These are phyloP conservation scores for Quercus phellos DNA, from an alignment of 331 rosid species.

Conservation along the genomic window DNA sequence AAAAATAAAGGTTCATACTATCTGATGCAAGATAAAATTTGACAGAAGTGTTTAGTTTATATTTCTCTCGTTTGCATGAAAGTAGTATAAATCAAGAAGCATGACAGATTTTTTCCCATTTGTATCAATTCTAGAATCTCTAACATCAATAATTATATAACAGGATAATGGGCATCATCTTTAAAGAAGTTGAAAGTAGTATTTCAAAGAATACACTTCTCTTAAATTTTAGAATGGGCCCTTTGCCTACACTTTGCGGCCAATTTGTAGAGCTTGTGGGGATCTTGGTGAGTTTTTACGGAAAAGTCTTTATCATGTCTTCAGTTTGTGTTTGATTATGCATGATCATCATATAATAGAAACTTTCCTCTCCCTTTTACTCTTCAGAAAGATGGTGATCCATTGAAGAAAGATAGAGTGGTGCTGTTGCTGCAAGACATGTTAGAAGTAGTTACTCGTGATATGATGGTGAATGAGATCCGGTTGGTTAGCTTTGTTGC, in stretches of 20 bases:
- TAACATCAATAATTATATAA: slow-evolving; percentile 36
- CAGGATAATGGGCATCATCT: slow-evolving; percentile 83
- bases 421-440: slow-evolving; percentile 90
- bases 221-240: slow-evolving; percentile 69
- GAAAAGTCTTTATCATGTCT: slow-evolving; percentile 19
- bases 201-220: slow-evolving; percentile 77
- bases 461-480: slow-evolving; percentile 90
- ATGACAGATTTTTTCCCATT: not conserved
- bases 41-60: not conserved
- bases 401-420: slow-evolving; percentile 56
- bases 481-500: slow-evolving; percentile 48
- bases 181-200: slow-evolving; percentile 84
- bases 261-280: slow-evolving; percentile 87
- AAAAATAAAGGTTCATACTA: not conserved
- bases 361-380: slow-evolving; percentile 24
- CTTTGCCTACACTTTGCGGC: slow-evolving; percentile 74
- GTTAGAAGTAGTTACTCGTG: slow-evolving; percentile 95
- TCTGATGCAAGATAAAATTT: not conserved
- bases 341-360: slow-evolving; percentile 14
- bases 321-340: slow-evolving; percentile 19
- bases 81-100: slow-evolving; percentile 1
- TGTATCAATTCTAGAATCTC: slow-evolving; percentile 3
- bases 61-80: not conserved
- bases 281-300: slow-evolving; percentile 66
- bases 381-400: slow-evolving; percentile 62